Percentiles rank a stretch among this genome's conserved stretches.
phyloP scores from a whole-genome alignment of 140 eudicot genomes.

The Bidens hawaiensis region DNA sequence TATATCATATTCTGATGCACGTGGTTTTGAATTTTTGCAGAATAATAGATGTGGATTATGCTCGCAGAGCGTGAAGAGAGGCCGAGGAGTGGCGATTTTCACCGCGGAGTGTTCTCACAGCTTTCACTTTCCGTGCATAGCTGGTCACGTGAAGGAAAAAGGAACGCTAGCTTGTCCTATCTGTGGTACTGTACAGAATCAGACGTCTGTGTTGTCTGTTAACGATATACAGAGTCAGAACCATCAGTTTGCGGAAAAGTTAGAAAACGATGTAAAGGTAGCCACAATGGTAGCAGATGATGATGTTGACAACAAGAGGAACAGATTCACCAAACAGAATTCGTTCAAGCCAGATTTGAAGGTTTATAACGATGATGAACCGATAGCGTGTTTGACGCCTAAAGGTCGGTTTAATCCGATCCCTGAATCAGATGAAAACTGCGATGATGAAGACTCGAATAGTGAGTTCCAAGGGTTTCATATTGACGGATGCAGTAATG shows the following conservation, averaged over 20 bases:
- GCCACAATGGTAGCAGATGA: background rate
- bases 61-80: slow-evolving; percentile 57
- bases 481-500: slow-evolving; percentile 7
- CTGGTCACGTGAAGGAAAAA: slow-evolving; percentile 48
- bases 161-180: slow-evolving; percentile 58
- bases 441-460: slow-evolving; percentile 35
- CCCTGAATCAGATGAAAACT: slow-evolving; percentile 66
- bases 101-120: slow-evolving; percentile 91
- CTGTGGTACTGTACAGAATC: slow-evolving; percentile 58
- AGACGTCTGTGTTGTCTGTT: slow-evolving; percentile 44
- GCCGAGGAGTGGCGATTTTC: slow-evolving; percentile 75
- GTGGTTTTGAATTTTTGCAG: slow-evolving; percentile 29
- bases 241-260: slow-evolving; percentile 6
- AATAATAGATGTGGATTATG: slow-evolving; percentile 82
- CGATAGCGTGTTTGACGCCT: slow-evolving; percentile 52
- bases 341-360: slow-evolving; percentile 36
- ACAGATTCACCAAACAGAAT: slow-evolving; percentile 14
- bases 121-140: slow-evolving; percentile 88
- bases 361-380: slow-evolving; percentile 89
- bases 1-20: too few species aligned
- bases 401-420: slow-evolving; percentile 72
- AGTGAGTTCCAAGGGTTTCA: slow-evolving; percentile 64
- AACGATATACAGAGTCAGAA: slow-evolving; percentile 21
- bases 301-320: slow-evolving; percentile 14
- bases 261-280: too few species aligned